Evolutionary conservation across 345 rosid species (phyloP).

Genomic region (Arabis hirsuta): DNA sequence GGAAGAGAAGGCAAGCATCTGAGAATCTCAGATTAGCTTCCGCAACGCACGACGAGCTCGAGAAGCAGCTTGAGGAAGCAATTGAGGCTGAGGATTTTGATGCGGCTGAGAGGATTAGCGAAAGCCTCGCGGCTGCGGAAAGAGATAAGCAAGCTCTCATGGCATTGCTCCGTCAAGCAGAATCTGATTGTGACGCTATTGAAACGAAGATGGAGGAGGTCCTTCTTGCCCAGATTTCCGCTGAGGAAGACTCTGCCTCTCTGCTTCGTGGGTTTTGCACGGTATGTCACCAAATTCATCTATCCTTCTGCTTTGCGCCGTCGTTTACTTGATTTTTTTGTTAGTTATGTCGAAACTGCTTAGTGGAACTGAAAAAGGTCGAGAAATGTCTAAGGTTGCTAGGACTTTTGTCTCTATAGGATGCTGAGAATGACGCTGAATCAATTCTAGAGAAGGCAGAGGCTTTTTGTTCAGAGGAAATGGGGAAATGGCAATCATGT

Average conservation of each 20-base stretch:
- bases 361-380: too few relatives aligned
- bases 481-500: constrained; percentile 64
- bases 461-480: constrained; percentile 50
- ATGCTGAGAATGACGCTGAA: constrained; percentile 61
- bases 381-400: not conserved
- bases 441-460: constrained; percentile 54
- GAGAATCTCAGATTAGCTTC: constrained; percentile 63
- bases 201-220: constrained; percentile 67
- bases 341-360: too few relatives aligned
- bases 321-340: too few relatives aligned
- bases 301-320: not conserved
- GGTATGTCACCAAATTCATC: constrained; percentile 46
- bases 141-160: constrained; percentile 54
- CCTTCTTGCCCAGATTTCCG: constrained; percentile 63
- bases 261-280: constrained; percentile 59
- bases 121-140: constrained; percentile 65
- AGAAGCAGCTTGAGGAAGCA: constrained; percentile 73
- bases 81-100: constrained; percentile 91
- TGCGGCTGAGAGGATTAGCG: constrained; percentile 75
- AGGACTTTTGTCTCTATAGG: constrained; percentile 46
- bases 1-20: constrained; percentile 67
- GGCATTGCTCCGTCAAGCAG: constrained; percentile 59
- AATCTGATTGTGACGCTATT: constrained; percentile 63
- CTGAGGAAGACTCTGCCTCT: constrained; percentile 74
- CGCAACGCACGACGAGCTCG: constrained; percentile 55